Evolutionary conservation across 2,329 filamentous ascomycete genomes (phyloP), one percentile per base, ranked within the genome.

Genomic region (Aureobasidium mangrovei): DNA sequence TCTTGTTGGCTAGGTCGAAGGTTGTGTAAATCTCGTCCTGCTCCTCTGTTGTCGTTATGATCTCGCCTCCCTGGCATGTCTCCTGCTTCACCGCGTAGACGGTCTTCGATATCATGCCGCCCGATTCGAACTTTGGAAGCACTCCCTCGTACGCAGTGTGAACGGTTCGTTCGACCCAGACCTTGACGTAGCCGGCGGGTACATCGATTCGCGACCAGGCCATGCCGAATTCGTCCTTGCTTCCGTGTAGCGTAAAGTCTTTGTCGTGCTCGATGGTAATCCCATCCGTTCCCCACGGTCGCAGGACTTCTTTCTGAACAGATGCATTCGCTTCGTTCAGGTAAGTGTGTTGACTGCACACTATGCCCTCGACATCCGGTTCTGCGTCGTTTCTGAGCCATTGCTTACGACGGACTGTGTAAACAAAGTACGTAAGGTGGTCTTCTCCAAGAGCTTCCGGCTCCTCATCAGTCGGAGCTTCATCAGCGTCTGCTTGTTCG

Each of bases 321-420:
- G 40, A 33, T 1, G 36, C 55, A 26, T 56, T 56, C 10, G 55
- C 55, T 24, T 27, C 36, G 10, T 51, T 44, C 12, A 52, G 55
- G 18, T 43, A 47, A 4, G 46, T 35, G 42, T 35, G 43, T 18
- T 31, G 8, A 31, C 36, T 29, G 42, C 39, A 53, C 8, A 36
- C 18, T 8, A 53, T 12, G 7, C 10, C 35, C 7, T 35, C 35
- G 43, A 47, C 43, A 4, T 41, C 41, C 8, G 47, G 41, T 32
- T 41, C 41, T 18, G 43, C 27, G 9, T 29, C 35, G 5, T 32
- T 4, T 9, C n/a, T 26, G 10, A 9, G 27, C 55, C 55, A 56
- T 24, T 47, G 42, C 35, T 56, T 53, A 31, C 47, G 55, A 2
- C 28, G 29, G 5, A 56, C 55, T 10, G 28, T 40, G 43, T 56